Percentiles rank a stretch among this genome's conserved stretches.
Conservation (phyloP, 2,329 filamentous ascomycete genomes). For the Xylaria sp. region DNA sequence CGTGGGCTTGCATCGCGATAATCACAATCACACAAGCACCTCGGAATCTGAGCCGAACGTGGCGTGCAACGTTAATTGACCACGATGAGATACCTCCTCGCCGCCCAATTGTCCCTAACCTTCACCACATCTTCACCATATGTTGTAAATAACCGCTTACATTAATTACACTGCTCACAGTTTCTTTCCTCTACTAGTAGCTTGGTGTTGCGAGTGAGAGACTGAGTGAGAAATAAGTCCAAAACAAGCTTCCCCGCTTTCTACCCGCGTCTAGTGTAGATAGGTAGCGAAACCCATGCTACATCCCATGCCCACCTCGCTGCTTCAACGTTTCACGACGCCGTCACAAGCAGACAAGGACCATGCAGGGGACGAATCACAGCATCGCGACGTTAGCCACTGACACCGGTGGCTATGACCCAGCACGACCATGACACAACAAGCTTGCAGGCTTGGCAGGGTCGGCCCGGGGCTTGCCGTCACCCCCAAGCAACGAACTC, state of each 20-base stretch:
- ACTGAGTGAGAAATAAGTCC: too few relatives aligned
- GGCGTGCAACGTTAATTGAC: neutral
- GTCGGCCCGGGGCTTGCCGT: slow-evolving; percentile 16
- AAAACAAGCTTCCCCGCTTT: slow-evolving; percentile 2
- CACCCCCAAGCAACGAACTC: slow-evolving; percentile 7
- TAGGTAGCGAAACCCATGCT: neutral
- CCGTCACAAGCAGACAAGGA: slow-evolving; percentile 9
- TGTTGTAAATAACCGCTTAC: too few relatives aligned
- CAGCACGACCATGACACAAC: slow-evolving; percentile 18
- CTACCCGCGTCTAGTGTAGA: neutral
- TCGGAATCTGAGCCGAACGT: neutral
- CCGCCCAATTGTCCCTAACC: too few relatives aligned
- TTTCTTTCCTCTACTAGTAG: neutral
- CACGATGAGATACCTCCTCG: too few relatives aligned
- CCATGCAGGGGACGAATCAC: slow-evolving; percentile 18
- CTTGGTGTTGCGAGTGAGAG: neutral
- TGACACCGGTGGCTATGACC: neutral
- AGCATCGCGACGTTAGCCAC: neutral
- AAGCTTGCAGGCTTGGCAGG: slow-evolving; percentile 23
- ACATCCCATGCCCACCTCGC: too few relatives aligned
- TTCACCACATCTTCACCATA: too few relatives aligned
- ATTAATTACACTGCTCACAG: neutral
- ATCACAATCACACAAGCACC: too few relatives aligned
- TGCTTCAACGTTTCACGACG: slow-evolving; percentile 2
- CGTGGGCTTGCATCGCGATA: neutral